These are phyloP conservation scores for Hortaea sp. DNA, from an alignment of 2,329 filamentous ascomycete genomes.

Conservation along the genomic window DNA sequence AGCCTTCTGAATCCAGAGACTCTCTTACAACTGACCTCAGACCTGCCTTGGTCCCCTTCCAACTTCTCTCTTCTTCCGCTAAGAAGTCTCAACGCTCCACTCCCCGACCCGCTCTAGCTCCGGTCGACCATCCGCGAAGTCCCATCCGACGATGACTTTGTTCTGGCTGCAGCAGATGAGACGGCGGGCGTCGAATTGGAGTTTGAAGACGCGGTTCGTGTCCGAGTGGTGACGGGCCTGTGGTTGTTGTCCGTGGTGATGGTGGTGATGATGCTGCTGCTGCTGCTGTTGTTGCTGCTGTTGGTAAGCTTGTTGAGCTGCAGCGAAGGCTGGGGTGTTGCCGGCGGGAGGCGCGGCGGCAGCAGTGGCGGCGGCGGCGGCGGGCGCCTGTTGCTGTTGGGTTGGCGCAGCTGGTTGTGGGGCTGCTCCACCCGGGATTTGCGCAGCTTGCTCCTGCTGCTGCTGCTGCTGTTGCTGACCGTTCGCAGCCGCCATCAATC, in stretches of 20 bases:
- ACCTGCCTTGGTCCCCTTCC: no score
- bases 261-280: not conserved
- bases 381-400: not conserved
- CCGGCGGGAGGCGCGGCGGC: not conserved
- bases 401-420: not conserved
- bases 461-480: not conserved
- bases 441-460: not conserved
- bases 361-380: not conserved
- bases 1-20: no score
- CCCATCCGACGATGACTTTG: constrained; percentile 88
- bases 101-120: constrained; percentile 38
- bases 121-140: constrained; percentile 80
- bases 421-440: not conserved
- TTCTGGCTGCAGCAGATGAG: constrained; percentile 95
- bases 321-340: not conserved
- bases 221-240: constrained; percentile 16
- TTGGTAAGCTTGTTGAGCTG: not conserved
- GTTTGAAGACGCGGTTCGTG: constrained; percentile 71
- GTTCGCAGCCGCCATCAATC: not conserved
- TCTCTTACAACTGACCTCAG: no score
- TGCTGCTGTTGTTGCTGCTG: not conserved
- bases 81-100: constrained; percentile 23
- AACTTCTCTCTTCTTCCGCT: not conserved
- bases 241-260: not conserved
- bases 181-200: constrained; percentile 87